Base-by-base conservation (phyloP, 441 rosid genomes). In the Daphne laureola region DNA sequence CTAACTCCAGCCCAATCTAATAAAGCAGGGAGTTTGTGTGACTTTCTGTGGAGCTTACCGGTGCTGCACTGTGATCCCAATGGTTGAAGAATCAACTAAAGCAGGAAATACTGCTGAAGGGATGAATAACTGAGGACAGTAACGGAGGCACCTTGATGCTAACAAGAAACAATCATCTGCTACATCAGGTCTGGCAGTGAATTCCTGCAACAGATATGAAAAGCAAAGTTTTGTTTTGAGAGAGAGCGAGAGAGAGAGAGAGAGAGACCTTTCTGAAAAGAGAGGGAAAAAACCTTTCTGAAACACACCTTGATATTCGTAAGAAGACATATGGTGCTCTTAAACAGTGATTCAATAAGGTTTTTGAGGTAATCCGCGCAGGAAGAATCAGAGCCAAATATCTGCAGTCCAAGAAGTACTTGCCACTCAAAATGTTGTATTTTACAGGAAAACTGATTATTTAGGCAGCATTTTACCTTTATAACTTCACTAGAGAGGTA, bases 111-210 rank as follows among this genome's bases (percentile, higher is more conserved):
- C 74, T 27, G 84, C 65, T 54, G 99, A 87, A 27, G 93, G 90
- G 61, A 93, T 75, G 59, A 93, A 90, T 50, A 90, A 51, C 64
- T 82, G 95, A 44, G 95, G 96, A 57, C 97, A 90, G 68, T 94
- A 94, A 44, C 96, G 97, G 65, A 94, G 86, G 75, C 99, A 94
- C 62, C 99, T 82, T 25, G 96, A 94, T 47, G 99, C 99, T 72
- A 94, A 71, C 54, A 94, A 63, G 72, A 90, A 94, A 67, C 99
- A 90, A 76, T 90, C 99, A 77, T 90, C 99, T 51, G 88, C 94
- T 64, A 90, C 78, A 57, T 94, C 99, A 55, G 99, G 99, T 64
- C 96, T 86, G 13, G 87, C 73, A 27, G 97, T 87, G 54, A 94
- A 84, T 41, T 94, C 99, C 99, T 93, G 84, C 66, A 75, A 61